Evolutionary conservation across 768 basidiomycete genomes (phyloP).

Genomic region (Leccinum variicolor): DNA sequence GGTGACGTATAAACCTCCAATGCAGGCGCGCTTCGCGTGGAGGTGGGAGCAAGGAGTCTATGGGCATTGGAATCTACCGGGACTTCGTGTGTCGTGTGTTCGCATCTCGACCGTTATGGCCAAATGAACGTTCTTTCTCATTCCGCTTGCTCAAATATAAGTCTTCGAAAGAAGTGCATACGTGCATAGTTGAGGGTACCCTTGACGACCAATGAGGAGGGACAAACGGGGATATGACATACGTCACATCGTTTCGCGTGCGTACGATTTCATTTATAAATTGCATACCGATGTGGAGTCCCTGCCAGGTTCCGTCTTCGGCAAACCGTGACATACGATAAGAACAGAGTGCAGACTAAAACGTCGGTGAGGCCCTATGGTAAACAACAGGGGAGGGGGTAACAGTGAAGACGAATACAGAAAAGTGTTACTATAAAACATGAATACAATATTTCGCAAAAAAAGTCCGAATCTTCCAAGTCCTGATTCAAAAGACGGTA

Average conservation of each 20-base stretch:
- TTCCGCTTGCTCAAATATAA: background rate
- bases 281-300: background rate
- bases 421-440: background rate
- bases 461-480: background rate
- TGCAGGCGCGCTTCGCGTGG: background rate
- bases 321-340: constrained; percentile 3
- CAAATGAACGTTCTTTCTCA: background rate
- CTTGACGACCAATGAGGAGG: background rate
- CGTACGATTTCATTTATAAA: background rate
- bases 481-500: background rate
- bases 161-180: background rate
- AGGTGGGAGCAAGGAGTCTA: background rate
- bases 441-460: background rate
- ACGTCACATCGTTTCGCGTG: background rate
- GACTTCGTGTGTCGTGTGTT: background rate
- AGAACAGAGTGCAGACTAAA: background rate
- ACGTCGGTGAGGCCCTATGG: background rate
- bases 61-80: background rate
- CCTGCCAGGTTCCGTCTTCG: background rate
- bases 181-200: background rate
- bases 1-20: background rate
- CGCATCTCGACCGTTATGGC: background rate
- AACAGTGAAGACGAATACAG: background rate
- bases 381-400: background rate
- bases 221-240: background rate